A percentile compares a stretch with the other conserved stretches of the same genome.
Evolutionary conservation across 352 stramenopile species (phyloP).

Genomic region (Phytophthora pseudosyringae): DNA sequence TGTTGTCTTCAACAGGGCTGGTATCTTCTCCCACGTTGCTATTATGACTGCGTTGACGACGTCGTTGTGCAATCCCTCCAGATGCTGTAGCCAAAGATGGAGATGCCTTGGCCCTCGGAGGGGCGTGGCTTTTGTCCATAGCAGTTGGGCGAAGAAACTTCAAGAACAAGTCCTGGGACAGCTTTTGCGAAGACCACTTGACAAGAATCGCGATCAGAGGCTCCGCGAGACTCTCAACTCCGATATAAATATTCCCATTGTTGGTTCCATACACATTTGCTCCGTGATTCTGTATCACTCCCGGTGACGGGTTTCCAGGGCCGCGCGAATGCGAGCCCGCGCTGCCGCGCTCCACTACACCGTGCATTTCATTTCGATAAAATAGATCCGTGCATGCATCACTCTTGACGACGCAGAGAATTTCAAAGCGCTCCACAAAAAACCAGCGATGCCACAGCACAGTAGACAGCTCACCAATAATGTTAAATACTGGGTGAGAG

Average conservation of each 20-base stretch:
- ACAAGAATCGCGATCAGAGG: conserved; percentile 60
- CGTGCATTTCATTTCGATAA: conserved; percentile 57
- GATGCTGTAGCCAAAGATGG: conserved; percentile 25
- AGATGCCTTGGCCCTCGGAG: conserved; percentile 28
- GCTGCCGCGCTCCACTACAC: conserved; percentile 41
- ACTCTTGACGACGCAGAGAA: conserved; percentile 77
- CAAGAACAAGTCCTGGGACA: conserved; percentile 83
- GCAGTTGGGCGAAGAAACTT: conserved; percentile 64
- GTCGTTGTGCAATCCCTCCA: conserved; percentile 42
- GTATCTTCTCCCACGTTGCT: conserved; percentile 31
- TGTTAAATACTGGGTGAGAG: conserved; percentile 89
- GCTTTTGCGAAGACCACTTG: conserved; percentile 81
- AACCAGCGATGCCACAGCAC: conserved; percentile 93
- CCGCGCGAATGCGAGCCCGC: conserved; percentile 31
- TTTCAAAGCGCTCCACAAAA: conserved; percentile 87
- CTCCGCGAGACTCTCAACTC: conserved; percentile 65
- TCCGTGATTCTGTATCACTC: conserved; percentile 44
- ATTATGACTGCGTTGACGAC: conserved; percentile 46
- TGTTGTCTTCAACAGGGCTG: conserved; percentile 23
- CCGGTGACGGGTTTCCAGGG: conserved; percentile 28
- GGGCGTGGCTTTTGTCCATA: conserved; percentile 30
- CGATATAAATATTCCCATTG: conserved; percentile 42
- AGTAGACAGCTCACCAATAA: conserved; percentile 86
- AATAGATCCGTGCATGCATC: conserved; percentile 68
- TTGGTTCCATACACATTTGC: conserved; percentile 42